Evolutionary conservation across 345 rosid genomes (phyloP), one percentile per base, ranked within the genome.

Genomic region (Sonneratia caseolaris): DNA sequence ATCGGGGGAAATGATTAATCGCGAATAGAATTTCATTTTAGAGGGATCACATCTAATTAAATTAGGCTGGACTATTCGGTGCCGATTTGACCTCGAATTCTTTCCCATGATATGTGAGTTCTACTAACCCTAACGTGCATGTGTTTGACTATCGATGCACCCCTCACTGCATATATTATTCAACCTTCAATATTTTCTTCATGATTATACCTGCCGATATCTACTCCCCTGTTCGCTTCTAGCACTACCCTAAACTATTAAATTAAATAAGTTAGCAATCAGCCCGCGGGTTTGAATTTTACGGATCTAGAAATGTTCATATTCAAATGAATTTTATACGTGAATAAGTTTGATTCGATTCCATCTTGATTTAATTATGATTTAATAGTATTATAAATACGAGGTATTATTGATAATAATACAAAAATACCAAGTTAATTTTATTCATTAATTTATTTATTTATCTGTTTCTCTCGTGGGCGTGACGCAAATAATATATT

Each of bases 81-180:
- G 59, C 59, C 14, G 2, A 47, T 47, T 47, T 53, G n/a, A 15
- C 59, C 59, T 53, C 35, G 22, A 59, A 59, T n/a, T 59, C 36
- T 7, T 7, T 8, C 64, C 22, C 24, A n/a, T 59, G 64, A 48
- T 48, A 6, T 18, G 8, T 24, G 64, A 59, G 36, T 59, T 59
- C 64, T 59, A 59, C 64, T 59, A 22, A 59, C 64, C 64, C 64
- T 59, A 59, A 59, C 64, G 8, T 59, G 64, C 64, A n/a, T 22
- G 24, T 59, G 64, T 24, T 59, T 59, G 64, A 59, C 64, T 59
- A 59, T 59, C 8, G 3, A 12, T 13, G 4, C 64, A 22, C 12
- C 13, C 12, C 15, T 48, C 18, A 1, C 53, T 48, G 1, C 0
- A 11, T 48, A 4, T 18, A 53, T 53, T 18, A 18, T 59, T n/a